Evolutionary conservation across 352 stramenopile genomes (phyloP).

Genomic region (Globisporangium recalcitrans): DNA sequence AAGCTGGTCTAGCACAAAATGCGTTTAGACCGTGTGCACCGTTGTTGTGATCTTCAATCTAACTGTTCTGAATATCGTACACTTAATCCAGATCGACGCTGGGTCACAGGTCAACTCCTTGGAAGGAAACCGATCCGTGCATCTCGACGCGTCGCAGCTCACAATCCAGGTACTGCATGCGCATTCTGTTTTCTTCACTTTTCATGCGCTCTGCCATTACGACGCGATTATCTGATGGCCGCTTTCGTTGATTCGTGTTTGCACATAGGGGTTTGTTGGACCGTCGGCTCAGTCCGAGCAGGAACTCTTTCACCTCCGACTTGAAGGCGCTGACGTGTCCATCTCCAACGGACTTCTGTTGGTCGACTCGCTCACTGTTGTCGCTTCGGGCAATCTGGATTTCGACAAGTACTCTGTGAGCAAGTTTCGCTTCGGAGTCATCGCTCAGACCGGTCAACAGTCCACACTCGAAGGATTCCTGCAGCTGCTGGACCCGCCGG

Average conservation of each 20-base stretch:
- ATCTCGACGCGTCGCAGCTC: conserved; percentile 38
- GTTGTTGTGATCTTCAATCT: not conserved
- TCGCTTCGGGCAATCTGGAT: conserved; percentile 23
- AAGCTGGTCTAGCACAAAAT: not conserved
- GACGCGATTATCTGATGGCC: no score
- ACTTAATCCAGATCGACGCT: conserved; percentile 31
- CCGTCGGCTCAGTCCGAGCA: conserved; percentile 34
- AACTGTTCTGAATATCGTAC: not conserved
- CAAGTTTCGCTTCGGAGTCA: conserved; percentile 44
- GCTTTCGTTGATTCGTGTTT: not conserved
- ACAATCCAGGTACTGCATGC: conserved; percentile 35
- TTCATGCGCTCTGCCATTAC: no score
- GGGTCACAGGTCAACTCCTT: conserved; percentile 47
- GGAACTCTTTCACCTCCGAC: conserved; percentile 33
- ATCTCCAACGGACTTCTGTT: conserved; percentile 48
- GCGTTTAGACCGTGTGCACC: no score
- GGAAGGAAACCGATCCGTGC: conserved; percentile 24
- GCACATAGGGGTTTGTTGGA: conserved; percentile 41
- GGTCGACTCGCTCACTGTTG: conserved; percentile 30
- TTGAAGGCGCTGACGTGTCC: conserved; percentile 34
- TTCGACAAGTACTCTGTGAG: conserved; percentile 70
- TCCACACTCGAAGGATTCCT: conserved; percentile 43
- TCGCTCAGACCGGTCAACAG: conserved; percentile 24
- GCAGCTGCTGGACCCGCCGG: conserved; percentile 22
- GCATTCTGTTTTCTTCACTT: no score